These are phyloP conservation scores for Penicillium sp. DNA, from an alignment of 2,329 filamentous ascomycete species.

Conservation along the genomic window DNA sequence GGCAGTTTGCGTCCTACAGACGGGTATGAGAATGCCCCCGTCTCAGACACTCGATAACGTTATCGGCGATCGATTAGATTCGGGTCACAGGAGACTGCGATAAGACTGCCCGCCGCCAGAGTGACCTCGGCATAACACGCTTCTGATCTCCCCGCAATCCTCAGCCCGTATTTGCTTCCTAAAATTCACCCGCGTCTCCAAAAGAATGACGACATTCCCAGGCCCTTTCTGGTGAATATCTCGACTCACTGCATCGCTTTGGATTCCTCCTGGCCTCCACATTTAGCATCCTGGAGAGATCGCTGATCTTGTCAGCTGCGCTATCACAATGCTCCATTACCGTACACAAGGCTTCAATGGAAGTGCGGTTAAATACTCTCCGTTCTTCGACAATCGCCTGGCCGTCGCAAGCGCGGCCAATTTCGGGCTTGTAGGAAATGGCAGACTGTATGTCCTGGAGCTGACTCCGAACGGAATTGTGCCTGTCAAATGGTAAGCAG, in stretches of 20 bases:
- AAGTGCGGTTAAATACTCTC: constrained; percentile 96
- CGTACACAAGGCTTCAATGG: constrained; percentile 91
- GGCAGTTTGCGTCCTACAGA: background rate
- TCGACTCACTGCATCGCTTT: background rate
- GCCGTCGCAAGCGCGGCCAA: constrained; percentile 88
- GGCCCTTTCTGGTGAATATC: constrained; percentile 8
- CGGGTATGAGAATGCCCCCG: background rate
- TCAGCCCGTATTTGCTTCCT: constrained; percentile 9
- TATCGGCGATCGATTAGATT: background rate
- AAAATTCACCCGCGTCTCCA: constrained; percentile 2
- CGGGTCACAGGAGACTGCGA: constrained; percentile 1
- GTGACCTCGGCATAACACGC: constrained; percentile 18
- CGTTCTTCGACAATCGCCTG: constrained; percentile 92
- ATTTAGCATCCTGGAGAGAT: background rate
- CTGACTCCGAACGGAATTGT: constrained; percentile 78
- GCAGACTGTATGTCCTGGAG: constrained; percentile 75
- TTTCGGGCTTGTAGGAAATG: constrained; percentile 95
- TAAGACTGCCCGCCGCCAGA: constrained; percentile 7
- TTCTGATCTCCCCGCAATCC: constrained; percentile 23
- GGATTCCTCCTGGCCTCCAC: background rate
- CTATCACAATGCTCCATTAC: constrained; percentile 74
- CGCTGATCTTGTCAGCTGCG: constrained; percentile 6
- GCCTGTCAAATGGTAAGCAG: constrained; percentile 67
- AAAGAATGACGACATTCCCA: constrained; percentile 1
- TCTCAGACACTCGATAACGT: background rate